Percentiles rank a stretch among this genome's conserved stretches.
These are phyloP conservation scores for Cryptococcus sp. DNA, from an alignment of 1,284 basidiomycete genomes.

Conservation along the genomic window DNA sequence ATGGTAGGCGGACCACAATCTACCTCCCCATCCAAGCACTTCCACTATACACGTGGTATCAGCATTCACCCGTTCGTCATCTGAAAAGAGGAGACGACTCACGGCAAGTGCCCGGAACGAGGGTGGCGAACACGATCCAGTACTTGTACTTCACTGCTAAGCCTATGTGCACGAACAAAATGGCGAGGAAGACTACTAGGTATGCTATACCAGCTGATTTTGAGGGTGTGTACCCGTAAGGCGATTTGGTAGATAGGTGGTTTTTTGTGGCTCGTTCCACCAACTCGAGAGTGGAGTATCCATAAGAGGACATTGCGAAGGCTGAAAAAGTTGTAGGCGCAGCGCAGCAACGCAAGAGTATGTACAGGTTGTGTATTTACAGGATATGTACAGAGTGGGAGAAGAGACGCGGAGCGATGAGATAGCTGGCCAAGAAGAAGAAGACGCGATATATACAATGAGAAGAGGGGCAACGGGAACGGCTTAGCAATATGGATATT, in stretches of 20 bases:
- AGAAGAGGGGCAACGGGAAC: no score
- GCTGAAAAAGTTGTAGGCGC: no score
- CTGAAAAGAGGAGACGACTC: not conserved
- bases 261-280: no score
- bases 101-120: slow-evolving; percentile 54
- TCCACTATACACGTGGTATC: slow-evolving; percentile 5
- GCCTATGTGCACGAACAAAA: slow-evolving; percentile 53
- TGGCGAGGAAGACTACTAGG: slow-evolving; percentile 24
- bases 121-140: slow-evolving; percentile 61
- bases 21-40: slow-evolving; percentile 13
- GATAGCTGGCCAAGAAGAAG: no score
- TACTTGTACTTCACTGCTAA: slow-evolving; percentile 53
- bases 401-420: no score
- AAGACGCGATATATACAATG: no score
- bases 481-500: no score
- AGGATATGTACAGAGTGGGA: no score
- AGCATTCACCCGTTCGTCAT: not conserved
- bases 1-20: slow-evolving; percentile 14
- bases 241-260: not conserved
- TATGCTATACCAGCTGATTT: slow-evolving; percentile 23
- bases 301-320: no score
- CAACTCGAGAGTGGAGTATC: no score
- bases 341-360: no score
- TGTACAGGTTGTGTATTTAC: no score
- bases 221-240: slow-evolving; percentile 35